Conservation (phyloP, 768 basidiomycete species). For the Rhizopogon roseolus region DNA sequence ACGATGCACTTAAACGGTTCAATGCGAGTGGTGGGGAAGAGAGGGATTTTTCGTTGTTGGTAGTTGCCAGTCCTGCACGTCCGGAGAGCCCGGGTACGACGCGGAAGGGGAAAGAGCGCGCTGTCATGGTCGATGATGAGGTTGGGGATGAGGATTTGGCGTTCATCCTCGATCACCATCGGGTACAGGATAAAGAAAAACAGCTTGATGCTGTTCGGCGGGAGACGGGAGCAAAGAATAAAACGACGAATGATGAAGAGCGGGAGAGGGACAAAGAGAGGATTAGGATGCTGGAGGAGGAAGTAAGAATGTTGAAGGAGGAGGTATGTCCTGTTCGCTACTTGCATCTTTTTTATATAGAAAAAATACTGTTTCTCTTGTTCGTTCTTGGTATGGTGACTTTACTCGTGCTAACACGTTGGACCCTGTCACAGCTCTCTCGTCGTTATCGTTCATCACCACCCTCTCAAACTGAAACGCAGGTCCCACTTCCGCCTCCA, state of each 20-base stretch:
- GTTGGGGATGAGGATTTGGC: constrained; percentile 19
- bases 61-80: constrained; percentile 36
- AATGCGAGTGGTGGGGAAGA: constrained; percentile 35
- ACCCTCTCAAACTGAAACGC: not conserved
- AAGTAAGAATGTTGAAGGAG: constrained; percentile 53
- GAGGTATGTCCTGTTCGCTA: constrained; percentile 35
- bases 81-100: constrained; percentile 16
- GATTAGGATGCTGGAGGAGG: constrained; percentile 61
- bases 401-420: not conserved
- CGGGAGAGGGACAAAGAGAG: constrained; percentile 54
- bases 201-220: constrained; percentile 55
- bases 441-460: constrained; percentile 26
- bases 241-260: constrained; percentile 29
- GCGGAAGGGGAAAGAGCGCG: constrained; percentile 44
- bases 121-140: constrained; percentile 18
- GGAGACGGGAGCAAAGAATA: constrained; percentile 36
- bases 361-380: too few species aligned
- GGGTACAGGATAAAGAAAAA: constrained; percentile 56
- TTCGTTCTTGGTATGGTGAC: not conserved
- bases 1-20: constrained; percentile 47
- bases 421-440: constrained; percentile 35
- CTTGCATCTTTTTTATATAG: too few species aligned
- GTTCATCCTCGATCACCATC: constrained; percentile 30
- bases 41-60: constrained; percentile 46
- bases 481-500: constrained; percentile 34